Evolutionary conservation across 1,139 yeast species (phyloP).

Genomic region (Pichia sp.): DNA sequence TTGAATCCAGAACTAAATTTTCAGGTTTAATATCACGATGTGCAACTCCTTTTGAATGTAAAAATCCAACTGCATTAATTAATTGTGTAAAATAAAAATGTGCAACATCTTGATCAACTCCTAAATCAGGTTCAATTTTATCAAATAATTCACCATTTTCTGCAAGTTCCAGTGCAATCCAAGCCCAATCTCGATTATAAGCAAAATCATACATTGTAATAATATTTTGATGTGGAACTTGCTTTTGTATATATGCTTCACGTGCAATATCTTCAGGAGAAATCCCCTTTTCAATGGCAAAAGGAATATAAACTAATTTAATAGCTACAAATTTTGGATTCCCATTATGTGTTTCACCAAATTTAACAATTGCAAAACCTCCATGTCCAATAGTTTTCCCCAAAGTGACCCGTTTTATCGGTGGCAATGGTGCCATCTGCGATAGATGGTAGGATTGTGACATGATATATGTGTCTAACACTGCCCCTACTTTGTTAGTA

Average conservation of each 20-base stretch:
- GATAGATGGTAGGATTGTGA: conserved; percentile 27
- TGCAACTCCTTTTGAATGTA: conserved; percentile 71
- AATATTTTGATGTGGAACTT: conserved; percentile 53
- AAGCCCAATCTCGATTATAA: conserved; percentile 46
- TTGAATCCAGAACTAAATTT: conserved; percentile 67
- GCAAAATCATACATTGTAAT: conserved; percentile 48
- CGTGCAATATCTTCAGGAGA: conserved; percentile 41
- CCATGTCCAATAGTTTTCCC: conserved; percentile 34
- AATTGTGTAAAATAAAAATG: conserved; percentile 63
- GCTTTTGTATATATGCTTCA: conserved; percentile 49
- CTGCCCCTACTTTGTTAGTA: too few species aligned
- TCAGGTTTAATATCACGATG: conserved; percentile 91
- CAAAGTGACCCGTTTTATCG: conserved; percentile 19
- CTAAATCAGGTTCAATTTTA: conserved; percentile 68
- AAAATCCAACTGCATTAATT: conserved; percentile 46
- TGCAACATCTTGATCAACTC: conserved; percentile 59
- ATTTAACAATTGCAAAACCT: conserved; percentile 31
- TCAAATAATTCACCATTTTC: conserved; percentile 68
- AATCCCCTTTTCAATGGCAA: conserved; percentile 40
- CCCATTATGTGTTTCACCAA: conserved; percentile 20
- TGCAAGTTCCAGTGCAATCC: conserved; percentile 62
- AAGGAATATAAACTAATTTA: conserved; percentile 47
- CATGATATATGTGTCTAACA: too few species aligned
- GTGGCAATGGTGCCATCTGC: conserved; percentile 29
- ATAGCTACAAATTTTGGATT: conserved; percentile 39